Evolutionary conservation across 2,329 filamentous ascomycete genomes (phyloP).

Genomic region (Neonectria punicea): DNA sequence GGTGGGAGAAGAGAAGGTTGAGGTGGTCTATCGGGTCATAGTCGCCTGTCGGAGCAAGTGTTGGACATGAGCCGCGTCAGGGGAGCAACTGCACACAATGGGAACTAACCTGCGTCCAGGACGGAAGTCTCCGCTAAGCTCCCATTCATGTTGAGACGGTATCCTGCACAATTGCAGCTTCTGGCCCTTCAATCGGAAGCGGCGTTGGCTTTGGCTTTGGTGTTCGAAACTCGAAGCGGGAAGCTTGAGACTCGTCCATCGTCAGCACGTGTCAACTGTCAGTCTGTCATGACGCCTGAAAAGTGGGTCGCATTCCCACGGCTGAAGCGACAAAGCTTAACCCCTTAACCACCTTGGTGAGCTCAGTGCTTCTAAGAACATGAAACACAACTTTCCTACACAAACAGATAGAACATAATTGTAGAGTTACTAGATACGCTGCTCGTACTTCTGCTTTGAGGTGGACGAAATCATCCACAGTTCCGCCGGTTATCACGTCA

Average conservation of each 20-base stretch:
- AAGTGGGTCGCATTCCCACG: constrained; percentile 32
- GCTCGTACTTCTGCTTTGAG: not conserved
- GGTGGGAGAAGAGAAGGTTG: constrained; percentile 92
- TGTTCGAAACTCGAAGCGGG: constrained; percentile 4
- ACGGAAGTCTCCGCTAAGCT: constrained; percentile 49
- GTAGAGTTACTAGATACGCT: no score
- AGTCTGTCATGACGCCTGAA: constrained; percentile 42
- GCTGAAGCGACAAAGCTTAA: not conserved
- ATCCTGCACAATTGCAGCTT: constrained; percentile 1
- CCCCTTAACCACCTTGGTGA: constrained; percentile 22
- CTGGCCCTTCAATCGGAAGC: constrained; percentile 17
- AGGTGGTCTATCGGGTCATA: constrained; percentile 95
- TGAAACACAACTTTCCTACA: not conserved
- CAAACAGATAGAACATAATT: not conserved
- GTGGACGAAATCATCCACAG: not conserved
- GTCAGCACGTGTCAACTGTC: constrained; percentile 43
- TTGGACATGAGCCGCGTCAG: constrained; percentile 35
- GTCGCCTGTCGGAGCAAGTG: constrained; percentile 61
- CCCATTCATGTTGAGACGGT: constrained; percentile 53
- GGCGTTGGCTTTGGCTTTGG: constrained; percentile 3
- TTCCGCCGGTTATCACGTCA: not conserved
- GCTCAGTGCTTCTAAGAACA: not conserved
- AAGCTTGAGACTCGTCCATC: constrained; percentile 15
- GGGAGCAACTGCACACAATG: constrained; percentile 17
- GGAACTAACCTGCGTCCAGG: constrained; percentile 56